Percentiles rank a stretch among this genome's conserved stretches.
phyloP scores from a whole-genome alignment of 2,329 filamentous ascomycete species.

The Sclerotinia sclerotiorum region DNA sequence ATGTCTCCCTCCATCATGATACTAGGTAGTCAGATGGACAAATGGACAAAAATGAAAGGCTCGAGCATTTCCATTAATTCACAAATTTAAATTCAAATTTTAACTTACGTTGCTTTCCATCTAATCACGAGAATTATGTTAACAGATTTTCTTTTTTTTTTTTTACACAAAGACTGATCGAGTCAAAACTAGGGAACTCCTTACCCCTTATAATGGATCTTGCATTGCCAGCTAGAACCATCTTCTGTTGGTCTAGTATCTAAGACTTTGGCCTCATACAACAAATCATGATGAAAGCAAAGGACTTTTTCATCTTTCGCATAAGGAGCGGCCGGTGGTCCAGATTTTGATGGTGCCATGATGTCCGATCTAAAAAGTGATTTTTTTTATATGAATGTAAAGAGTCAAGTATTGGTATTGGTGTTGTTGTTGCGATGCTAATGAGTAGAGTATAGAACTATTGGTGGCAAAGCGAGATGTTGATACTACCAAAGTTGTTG shows the following conservation, averaged over 20 bases:
- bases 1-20: not conserved
- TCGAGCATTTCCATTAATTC: not conserved
- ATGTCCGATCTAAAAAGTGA: not conserved
- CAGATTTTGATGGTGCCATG: constrained; percentile 41
- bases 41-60: not conserved
- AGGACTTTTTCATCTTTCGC: constrained; percentile 87
- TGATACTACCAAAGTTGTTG: not conserved
- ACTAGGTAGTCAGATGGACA: not conserved
- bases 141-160: not conserved
- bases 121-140: constrained; percentile 41
- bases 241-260: constrained; percentile 69
- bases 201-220: constrained; percentile 86
- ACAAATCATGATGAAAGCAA: constrained; percentile 94
- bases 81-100: constrained; percentile 26
- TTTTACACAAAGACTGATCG: not conserved
- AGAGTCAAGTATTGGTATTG: not conserved
- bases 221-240: constrained; percentile 73
- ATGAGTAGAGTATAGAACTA: not conserved
- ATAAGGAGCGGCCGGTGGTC: constrained; percentile 34
- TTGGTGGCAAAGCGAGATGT: not conserved
- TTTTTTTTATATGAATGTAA: not conserved
- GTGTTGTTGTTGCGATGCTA: not conserved
- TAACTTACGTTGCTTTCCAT: constrained; percentile 90
- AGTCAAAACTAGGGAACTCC: not conserved
- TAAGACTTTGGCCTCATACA: constrained; percentile 96